These are phyloP conservation scores for Corymbia citriodora DNA, from an alignment of 441 rosid genomes.

Conservation along the genomic window DNA sequence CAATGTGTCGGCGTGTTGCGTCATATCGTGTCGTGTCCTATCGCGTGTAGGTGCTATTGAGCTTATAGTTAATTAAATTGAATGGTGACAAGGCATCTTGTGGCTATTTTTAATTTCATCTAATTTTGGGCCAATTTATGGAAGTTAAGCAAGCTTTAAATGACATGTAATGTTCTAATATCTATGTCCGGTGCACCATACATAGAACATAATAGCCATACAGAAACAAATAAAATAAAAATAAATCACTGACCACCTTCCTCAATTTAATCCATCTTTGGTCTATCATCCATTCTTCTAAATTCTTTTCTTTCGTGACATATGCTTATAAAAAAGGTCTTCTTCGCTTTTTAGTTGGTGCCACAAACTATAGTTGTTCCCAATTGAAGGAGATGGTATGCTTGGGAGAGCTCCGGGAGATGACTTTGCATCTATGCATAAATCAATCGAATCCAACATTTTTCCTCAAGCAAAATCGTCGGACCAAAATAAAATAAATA, in stretches of 20 bases:
- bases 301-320: not conserved
- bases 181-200: not conserved
- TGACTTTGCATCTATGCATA: not conserved
- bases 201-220: not conserved
- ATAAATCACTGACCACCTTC: not conserved
- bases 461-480: not conserved
- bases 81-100: not conserved
- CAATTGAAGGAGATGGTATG: not conserved
- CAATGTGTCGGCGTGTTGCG: no score
- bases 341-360: not conserved
- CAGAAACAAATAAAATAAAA: not conserved
- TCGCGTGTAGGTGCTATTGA: no score
- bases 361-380: not conserved
- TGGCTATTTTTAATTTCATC: not conserved
- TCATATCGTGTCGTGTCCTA: no score
- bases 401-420: not conserved
- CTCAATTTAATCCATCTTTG: not conserved
- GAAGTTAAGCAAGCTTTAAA: no score
- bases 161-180: not conserved
- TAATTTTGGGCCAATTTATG: not conserved
- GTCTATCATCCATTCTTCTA: not conserved
- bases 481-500: not conserved
- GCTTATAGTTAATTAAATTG: not conserved
- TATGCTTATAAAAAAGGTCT: not conserved
- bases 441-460: not conserved